Evolutionary conservation across 2,329 filamentous ascomycete genomes (phyloP).

Genomic region (Colletotrichum karsti): DNA sequence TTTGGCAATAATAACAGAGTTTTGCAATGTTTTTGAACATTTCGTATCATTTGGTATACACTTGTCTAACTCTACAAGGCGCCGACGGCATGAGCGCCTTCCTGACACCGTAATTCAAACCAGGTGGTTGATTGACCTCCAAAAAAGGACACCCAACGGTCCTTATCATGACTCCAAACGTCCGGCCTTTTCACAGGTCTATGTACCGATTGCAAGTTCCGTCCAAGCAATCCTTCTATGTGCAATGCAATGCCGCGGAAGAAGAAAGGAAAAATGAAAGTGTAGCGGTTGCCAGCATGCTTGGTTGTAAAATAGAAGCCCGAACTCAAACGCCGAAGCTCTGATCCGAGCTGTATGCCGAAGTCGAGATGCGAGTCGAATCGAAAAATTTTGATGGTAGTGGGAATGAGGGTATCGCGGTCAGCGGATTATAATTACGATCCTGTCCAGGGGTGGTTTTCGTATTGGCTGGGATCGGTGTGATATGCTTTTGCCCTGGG

Average conservation of each 20-base stretch:
- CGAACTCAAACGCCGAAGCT: constrained; percentile 23
- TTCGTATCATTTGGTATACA: constrained; percentile 18
- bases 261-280: not conserved
- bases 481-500: not conserved
- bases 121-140: constrained; percentile 14
- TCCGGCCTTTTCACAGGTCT: constrained; percentile 23
- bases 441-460: constrained; percentile 13
- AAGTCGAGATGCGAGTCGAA: constrained; percentile 8
- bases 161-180: constrained; percentile 28
- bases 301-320: not conserved
- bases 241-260: constrained; percentile 25
- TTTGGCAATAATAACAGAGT: not conserved
- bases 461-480: not conserved
- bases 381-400: not conserved
- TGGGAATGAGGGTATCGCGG: constrained; percentile 19
- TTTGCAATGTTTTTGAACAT: not conserved
- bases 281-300: constrained; percentile 24
- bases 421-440: constrained; percentile 28
- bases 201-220: constrained; percentile 24
- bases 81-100: not conserved
- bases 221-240: constrained; percentile 23
- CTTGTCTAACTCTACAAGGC: constrained; percentile 16
- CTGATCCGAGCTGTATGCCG: constrained; percentile 10
- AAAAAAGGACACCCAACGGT: constrained; percentile 26
- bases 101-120: constrained; percentile 13